A percentile compares a stretch with the other conserved stretches of the same genome.
Conservation (phyloP, 495 filamentous ascomycete genomes). For the Penicillium coffeae region DNA sequence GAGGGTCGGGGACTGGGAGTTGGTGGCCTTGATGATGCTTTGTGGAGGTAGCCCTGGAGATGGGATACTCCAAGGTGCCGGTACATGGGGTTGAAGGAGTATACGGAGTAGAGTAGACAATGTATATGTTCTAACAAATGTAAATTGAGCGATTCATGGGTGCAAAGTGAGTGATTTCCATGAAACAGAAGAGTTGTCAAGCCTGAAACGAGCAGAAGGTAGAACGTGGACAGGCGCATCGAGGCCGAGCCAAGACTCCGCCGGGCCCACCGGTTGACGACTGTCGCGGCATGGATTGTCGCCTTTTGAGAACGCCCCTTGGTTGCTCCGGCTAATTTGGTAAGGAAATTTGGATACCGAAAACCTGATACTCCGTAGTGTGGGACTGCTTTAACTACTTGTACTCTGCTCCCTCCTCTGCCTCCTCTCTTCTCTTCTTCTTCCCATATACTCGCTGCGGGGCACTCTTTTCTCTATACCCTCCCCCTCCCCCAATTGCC, state of each 20-base stretch:
- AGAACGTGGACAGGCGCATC: conserved; percentile 7
- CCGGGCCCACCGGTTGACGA: conserved; percentile 28
- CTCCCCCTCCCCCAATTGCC: conserved; percentile 6
- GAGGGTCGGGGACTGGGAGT: too few relatives aligned
- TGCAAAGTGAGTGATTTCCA: too few relatives aligned
- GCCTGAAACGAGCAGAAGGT: background rate
- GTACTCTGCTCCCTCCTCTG: conserved; percentile 6
- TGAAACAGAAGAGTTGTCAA: too few relatives aligned
- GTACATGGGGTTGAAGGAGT: too few relatives aligned
- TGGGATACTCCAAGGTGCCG: too few relatives aligned
- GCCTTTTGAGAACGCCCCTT: background rate
- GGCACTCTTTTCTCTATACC: background rate
- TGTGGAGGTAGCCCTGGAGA: too few relatives aligned
- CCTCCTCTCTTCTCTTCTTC: conserved; percentile 9
- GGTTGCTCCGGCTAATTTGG: too few relatives aligned
- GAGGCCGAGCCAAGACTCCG: conserved; percentile 17
- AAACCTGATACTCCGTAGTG: background rate
- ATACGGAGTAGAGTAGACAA: too few relatives aligned
- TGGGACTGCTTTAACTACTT: background rate
- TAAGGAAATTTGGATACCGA: too few relatives aligned
- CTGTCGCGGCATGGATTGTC: conserved; percentile 8
- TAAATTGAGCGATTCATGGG: too few relatives aligned
- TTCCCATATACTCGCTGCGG: conserved; percentile 5
- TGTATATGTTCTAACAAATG: too few relatives aligned
- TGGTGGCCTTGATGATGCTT: too few relatives aligned